Evolutionary conservation across 768 basidiomycete species (phyloP).

Genomic region (Amanita pallidorosea): DNA sequence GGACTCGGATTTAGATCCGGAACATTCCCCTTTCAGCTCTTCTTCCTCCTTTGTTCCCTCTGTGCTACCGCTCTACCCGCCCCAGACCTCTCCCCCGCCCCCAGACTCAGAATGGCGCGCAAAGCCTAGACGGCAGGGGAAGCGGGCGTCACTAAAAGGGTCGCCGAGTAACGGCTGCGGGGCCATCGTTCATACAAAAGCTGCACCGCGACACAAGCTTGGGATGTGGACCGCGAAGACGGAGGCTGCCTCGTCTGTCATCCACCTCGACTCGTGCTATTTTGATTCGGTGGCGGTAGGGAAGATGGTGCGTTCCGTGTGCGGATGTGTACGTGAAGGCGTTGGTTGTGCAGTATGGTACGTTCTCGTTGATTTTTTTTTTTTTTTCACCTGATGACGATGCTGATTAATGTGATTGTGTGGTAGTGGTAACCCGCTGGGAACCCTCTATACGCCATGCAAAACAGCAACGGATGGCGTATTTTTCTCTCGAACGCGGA

Average conservation of each 20-base stretch:
- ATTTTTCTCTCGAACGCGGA: neutral
- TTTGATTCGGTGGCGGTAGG: constrained; percentile 40
- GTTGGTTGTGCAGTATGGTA: constrained; percentile 56
- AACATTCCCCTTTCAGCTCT: constrained; percentile 15
- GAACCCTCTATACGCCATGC: constrained; percentile 6
- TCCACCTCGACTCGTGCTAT: constrained; percentile 46
- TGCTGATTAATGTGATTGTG: neutral
- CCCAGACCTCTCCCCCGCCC: constrained; percentile 12
- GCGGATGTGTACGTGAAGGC: constrained; percentile 59
- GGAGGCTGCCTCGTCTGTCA: constrained; percentile 41
- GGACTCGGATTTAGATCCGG: neutral
- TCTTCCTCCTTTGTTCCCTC: constrained; percentile 12
- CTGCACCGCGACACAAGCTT: constrained; percentile 38
- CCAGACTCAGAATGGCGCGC: constrained; percentile 12
- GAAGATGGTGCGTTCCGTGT: constrained; percentile 42
- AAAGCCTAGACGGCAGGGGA: constrained; percentile 5
- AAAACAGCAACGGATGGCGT: constrained; percentile 3
- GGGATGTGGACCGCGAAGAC: constrained; percentile 51
- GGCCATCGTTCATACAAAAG: constrained; percentile 44
- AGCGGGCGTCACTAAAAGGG: constrained; percentile 9
- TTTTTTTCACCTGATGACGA: neutral
- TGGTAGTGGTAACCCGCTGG: constrained; percentile 6
- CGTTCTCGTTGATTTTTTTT: neutral
- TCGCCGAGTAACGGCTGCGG: constrained; percentile 47
- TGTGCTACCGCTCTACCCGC: constrained; percentile 25